These are phyloP conservation scores for Paratinospora sagittata DNA, from an alignment of 164 flowering plant species.

Conservation along the genomic window DNA sequence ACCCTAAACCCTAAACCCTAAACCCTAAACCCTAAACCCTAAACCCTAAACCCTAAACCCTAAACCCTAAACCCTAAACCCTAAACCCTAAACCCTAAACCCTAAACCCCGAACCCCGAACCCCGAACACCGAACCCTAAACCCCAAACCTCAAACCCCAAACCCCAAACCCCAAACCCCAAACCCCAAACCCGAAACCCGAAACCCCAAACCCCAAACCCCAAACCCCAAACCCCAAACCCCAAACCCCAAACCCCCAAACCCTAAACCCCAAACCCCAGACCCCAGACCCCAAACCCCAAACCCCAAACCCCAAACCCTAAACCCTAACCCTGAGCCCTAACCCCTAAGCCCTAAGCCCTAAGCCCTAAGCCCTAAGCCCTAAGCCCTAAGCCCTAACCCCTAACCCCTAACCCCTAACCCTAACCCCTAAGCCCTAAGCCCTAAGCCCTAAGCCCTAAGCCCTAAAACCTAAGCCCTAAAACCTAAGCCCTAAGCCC, in stretches of 20 bases:
- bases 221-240: conserved; percentile 20
- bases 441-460: conserved; percentile 21
- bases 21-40: conserved; percentile 16
- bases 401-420: conserved; percentile 15
- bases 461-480: conserved; percentile 14
- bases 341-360: conserved; percentile 12
- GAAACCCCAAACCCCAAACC: conserved; percentile 21
- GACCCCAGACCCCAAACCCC: conserved; percentile 13
- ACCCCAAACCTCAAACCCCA: conserved; percentile 21
- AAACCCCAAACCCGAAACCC: conserved; percentile 23
- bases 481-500: conserved; percentile 16
- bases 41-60: conserved; percentile 25
- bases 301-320: conserved; percentile 18
- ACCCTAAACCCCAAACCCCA: conserved; percentile 18
- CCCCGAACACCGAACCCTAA: conserved; percentile 20
- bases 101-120: conserved; percentile 24
- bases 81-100: conserved; percentile 20
- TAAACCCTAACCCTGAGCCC: conserved; percentile 17
- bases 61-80: conserved; percentile 25
- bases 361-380: conserved; percentile 16
- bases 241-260: conserved; percentile 22
- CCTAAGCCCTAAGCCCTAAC: conserved; percentile 14
- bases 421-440: conserved; percentile 20
- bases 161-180: conserved; percentile 22
- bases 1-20: conserved; percentile 16